Evolutionary conservation across 1,284 basidiomycete genomes (phyloP).

Genomic region (Inonotus obliquus): DNA sequence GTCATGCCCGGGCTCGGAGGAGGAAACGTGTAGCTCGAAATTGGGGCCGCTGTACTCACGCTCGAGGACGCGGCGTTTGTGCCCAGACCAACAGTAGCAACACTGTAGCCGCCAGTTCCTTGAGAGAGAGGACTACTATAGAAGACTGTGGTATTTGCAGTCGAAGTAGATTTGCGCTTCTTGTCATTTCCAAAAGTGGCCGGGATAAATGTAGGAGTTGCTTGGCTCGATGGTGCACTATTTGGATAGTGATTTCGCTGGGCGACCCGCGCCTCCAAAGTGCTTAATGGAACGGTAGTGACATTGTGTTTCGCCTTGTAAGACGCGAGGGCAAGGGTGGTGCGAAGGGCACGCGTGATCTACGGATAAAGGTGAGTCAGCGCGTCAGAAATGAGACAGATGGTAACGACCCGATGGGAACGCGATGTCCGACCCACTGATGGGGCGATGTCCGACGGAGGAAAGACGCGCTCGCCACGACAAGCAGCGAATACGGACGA

Average conservation of each 20-base stretch:
- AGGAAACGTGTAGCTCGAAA: slow-evolving; percentile 45
- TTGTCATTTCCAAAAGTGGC: slow-evolving; percentile 30
- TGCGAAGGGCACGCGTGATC: slow-evolving; percentile 72
- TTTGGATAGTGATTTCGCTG: slow-evolving; percentile 36
- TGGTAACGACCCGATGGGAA: slow-evolving; percentile 11
- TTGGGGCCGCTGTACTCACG: slow-evolving; percentile 29
- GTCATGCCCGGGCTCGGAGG: slow-evolving; percentile 34
- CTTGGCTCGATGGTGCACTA: slow-evolving; percentile 36
- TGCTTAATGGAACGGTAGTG: slow-evolving; percentile 55
- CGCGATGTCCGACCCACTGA: slow-evolving; percentile 6
- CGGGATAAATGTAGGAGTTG: not conserved
- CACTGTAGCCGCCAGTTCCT: slow-evolving; percentile 25
- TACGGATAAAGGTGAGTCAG: slow-evolving; percentile 31
- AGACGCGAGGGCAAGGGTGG: slow-evolving; percentile 72
- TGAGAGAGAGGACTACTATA: slow-evolving; percentile 48
- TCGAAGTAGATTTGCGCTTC: slow-evolving; percentile 45
- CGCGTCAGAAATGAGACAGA: slow-evolving; percentile 13
- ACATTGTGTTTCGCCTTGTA: slow-evolving; percentile 76
- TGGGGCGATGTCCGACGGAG: not conserved
- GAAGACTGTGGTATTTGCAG: slow-evolving; percentile 29
- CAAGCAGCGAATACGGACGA: not conserved
- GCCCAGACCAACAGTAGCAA: slow-evolving; percentile 15
- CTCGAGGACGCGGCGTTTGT: slow-evolving; percentile 26
- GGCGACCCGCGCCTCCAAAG: slow-evolving; percentile 59
- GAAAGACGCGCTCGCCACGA: not conserved